phyloP scores from a whole-genome alignment of 2,329 filamentous ascomycete genomes.

The Pseudopithomyces maydicus region DNA sequence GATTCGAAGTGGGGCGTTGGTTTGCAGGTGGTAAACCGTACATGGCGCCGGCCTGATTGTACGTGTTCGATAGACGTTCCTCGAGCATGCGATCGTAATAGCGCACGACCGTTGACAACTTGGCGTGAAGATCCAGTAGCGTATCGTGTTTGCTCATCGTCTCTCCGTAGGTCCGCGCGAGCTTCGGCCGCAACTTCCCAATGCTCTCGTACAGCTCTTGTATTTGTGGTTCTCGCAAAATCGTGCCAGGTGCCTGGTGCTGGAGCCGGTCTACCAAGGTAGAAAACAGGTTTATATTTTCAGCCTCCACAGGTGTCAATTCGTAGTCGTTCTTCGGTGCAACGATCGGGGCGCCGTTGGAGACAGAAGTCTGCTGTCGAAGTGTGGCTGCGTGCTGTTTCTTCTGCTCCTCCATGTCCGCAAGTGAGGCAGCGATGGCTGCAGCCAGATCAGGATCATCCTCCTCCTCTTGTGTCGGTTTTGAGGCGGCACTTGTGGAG shows the following conservation, averaged over 20 bases:
- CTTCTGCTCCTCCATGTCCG: slow-evolving; percentile 98
- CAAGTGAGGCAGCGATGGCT: slow-evolving; percentile 90
- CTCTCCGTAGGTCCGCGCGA: slow-evolving; percentile 94
- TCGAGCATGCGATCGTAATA: slow-evolving; percentile 99
- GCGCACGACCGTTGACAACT: slow-evolving; percentile 91
- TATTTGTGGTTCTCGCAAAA: slow-evolving; percentile 95
- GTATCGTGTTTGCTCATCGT: slow-evolving; percentile 99
- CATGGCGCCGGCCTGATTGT: slow-evolving; percentile 71
- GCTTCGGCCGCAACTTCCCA: slow-evolving; percentile 86
- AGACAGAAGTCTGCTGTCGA: slow-evolving; percentile 73
- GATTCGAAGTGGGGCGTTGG: slow-evolving; percentile 56
- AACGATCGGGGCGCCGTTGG: slow-evolving; percentile 56
- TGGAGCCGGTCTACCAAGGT: slow-evolving; percentile 93
- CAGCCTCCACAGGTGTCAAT: slow-evolving; percentile 87
- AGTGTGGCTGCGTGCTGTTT: slow-evolving; percentile 82
- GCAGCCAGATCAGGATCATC: slow-evolving; percentile 93
- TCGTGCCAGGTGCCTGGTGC: slow-evolving; percentile 93
- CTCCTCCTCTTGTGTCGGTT: slow-evolving; percentile 66
- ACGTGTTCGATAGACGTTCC: slow-evolving; percentile 89
- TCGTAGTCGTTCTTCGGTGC: slow-evolving; percentile 91
- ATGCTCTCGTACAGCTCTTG: slow-evolving; percentile 98
- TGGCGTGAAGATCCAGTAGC: slow-evolving; percentile 89
- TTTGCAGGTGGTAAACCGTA: slow-evolving; percentile 42
- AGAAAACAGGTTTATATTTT: slow-evolving; percentile 96
- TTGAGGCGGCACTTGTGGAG: slow-evolving; percentile 40